A percentile compares a stretch with the other conserved stretches of the same genome.
These are phyloP conservation scores for Alternaria panax DNA, from an alignment of 2,329 filamentous ascomycete species.

Conservation along the genomic window DNA sequence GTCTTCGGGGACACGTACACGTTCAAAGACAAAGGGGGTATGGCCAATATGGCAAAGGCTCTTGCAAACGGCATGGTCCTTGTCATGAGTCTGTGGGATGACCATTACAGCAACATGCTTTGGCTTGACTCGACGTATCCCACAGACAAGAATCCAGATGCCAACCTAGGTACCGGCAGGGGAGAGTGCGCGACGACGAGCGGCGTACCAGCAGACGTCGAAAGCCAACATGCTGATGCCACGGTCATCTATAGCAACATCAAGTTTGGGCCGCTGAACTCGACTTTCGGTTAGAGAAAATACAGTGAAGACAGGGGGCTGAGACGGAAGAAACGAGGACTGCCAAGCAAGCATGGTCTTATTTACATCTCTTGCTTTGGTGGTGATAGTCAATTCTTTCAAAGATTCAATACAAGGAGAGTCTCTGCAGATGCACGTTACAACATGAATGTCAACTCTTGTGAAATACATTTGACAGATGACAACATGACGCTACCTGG, in stretches of 20 bases:
- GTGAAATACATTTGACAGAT: not conserved
- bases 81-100: constrained; percentile 69
- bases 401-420: not conserved
- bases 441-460: not conserved
- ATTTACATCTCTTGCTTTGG: not conserved
- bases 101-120: constrained; percentile 72
- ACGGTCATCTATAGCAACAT: constrained; percentile 40
- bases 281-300: constrained; percentile 30
- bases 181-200: constrained; percentile 37
- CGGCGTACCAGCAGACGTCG: constrained; percentile 42
- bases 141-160: constrained; percentile 41
- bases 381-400: not conserved
- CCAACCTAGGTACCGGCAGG: constrained; percentile 40
- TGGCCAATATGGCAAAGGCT: constrained; percentile 63
- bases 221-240: constrained; percentile 28
- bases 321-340: not conserved
- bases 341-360: not conserved
- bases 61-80: constrained; percentile 67
- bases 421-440: not conserved
- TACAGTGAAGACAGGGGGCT: not conserved
- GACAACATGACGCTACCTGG: no score
- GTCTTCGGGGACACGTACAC: constrained; percentile 49
- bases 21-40: constrained; percentile 65
- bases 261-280: constrained; percentile 42
- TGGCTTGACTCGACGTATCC: constrained; percentile 76